Evolutionary conservation across 805 yeast genomes (phyloP).

Genomic region (Candida multigemmis): DNA sequence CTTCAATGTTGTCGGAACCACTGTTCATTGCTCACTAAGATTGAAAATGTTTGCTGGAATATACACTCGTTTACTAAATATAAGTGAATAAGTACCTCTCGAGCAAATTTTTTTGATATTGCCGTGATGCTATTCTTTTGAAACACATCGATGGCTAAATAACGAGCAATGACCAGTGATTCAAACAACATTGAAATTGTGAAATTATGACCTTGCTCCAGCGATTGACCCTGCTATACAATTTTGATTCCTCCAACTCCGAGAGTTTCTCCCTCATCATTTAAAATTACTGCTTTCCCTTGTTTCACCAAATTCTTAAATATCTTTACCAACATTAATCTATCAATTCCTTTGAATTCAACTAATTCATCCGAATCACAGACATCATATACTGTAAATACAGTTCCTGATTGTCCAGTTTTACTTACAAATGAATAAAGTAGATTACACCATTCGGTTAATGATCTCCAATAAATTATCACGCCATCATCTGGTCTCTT

Average conservation of each 20-base stretch:
- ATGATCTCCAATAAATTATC: constrained; percentile 53
- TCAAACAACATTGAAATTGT: background rate
- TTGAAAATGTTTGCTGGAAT: too few species aligned
- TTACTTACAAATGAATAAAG: constrained; percentile 37
- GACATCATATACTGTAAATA: constrained; percentile 77
- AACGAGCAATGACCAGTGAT: too few species aligned
- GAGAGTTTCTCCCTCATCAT: constrained; percentile 46
- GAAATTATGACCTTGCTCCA: background rate
- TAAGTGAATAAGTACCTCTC: too few species aligned
- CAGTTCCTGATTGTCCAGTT: constrained; percentile 70
- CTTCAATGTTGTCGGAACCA: too few species aligned
- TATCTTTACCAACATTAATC: constrained; percentile 42
- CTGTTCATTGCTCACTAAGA: too few species aligned
- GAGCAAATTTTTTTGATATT: too few species aligned
- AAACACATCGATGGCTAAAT: too few species aligned
- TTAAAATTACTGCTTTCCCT: constrained; percentile 66
- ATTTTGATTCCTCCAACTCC: constrained; percentile 74
- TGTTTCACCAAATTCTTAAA: constrained; percentile 50
- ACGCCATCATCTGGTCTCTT: constrained; percentile 59
- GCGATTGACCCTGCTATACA: constrained; percentile 24
- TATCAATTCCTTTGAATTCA: constrained; percentile 57
- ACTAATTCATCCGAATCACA: constrained; percentile 54
- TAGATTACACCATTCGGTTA: constrained; percentile 28
- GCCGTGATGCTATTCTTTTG: too few species aligned
- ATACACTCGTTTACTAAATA: too few species aligned